Conservation (phyloP, 2,329 filamentous ascomycete species). For the Exophiala spinifera region DNA sequence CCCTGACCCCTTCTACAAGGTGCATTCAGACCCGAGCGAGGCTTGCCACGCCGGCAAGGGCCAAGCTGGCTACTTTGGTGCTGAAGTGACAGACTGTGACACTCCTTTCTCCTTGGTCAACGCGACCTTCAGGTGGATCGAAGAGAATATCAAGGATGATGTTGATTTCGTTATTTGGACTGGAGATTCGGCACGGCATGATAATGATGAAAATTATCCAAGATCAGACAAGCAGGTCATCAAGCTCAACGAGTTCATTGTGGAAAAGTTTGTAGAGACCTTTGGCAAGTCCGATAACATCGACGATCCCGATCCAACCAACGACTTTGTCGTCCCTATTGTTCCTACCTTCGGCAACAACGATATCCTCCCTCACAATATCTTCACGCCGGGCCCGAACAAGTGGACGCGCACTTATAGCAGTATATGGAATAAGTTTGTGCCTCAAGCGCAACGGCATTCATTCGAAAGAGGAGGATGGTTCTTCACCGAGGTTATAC, state of each 20-base stretch:
- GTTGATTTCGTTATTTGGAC: constrained; percentile 94
- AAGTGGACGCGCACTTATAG: constrained; percentile 75
- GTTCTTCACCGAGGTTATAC: constrained; percentile 92
- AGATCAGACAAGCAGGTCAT: constrained; percentile 74
- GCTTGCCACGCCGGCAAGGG: constrained; percentile 75
- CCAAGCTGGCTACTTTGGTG: constrained; percentile 72
- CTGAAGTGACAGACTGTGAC: constrained; percentile 86
- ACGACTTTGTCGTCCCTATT: constrained; percentile 70
- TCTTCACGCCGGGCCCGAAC: constrained; percentile 81
- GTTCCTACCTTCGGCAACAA: constrained; percentile 95
- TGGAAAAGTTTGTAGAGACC: constrained; percentile 70
- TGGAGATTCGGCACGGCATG: constrained; percentile 83
- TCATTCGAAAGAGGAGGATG: constrained; percentile 89
- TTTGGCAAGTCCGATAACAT: constrained; percentile 60
- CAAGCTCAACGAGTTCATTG: constrained; percentile 69
- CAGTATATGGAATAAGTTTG: constrained; percentile 78
- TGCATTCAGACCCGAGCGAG: constrained; percentile 62
- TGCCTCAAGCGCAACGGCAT: constrained; percentile 88
- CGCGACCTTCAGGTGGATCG: constrained; percentile 86
- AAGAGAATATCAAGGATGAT: constrained; percentile 68
- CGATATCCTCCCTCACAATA: constrained; percentile 95
- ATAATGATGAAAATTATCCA: constrained; percentile 78
- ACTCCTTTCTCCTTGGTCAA: constrained; percentile 76
- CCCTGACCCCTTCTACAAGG: constrained; percentile 81
- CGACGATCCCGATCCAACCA: constrained; percentile 47